Base-by-base conservation (phyloP, 768 basidiomycete genomes). In the Tubosaeta sp. region DNA sequence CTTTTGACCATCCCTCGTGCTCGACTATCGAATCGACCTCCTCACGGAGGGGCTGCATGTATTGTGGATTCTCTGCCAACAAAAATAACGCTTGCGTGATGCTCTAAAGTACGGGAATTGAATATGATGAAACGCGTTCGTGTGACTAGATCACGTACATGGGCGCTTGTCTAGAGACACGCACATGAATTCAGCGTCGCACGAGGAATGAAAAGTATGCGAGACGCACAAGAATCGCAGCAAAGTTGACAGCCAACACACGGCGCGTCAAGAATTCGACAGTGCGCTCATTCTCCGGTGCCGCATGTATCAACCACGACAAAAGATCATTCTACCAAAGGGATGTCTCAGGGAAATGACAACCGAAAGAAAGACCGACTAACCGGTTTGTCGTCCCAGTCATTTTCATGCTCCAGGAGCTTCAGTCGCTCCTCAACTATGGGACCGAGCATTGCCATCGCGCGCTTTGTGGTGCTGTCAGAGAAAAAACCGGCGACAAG, bases 31-130 rank as follows among this genome's bases (percentile, higher is more conserved):
- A 42, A 35, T 53, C 52, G n/a, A 46, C 52, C 19, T 53, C 52
- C 17, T 53, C 52, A 16, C 52, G 52, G 31, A 53, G 52, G 29
- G 50, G 14, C 27, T 52, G 38, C 9, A 56, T 53, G 47, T 65
- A 71, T 45, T 71, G 54, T 1, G 74, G 70, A 19, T 68, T 49
- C 8, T 69, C 63, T 11, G 73, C 73, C 9, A 76, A 61, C 51
- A 67, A 52, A 46, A 67, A 72, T 1, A 76, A 55, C 3, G 69
- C 71, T 41, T 72, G 68, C 0, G 59, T 67, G 35, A 72, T 64
- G 38, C 60, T 70, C 71, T 72, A 31, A 0, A 46, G n/a, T 10
- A 38, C 2, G 7, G 22, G 6, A 0, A 44, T 45, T 12, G 43
- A 32, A 1, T 11, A n/a, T 16, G 3, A 6, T 34, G 19, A 10